Evolutionary conservation across 75 land plant species (phyloP).

Genomic region (Ceratopteris richardii): DNA sequence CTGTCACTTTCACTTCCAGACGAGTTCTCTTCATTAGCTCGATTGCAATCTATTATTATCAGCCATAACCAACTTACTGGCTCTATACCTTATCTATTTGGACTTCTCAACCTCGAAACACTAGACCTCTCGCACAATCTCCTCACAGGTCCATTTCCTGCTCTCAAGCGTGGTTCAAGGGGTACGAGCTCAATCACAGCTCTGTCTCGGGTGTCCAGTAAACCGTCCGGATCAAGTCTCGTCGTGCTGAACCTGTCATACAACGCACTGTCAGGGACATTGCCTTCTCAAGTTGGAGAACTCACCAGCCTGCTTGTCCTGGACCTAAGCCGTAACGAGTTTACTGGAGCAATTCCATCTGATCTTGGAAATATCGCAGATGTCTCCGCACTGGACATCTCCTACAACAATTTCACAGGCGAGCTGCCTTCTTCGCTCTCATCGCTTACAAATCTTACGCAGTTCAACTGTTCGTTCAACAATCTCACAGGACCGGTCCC

Average conservation of each 20-base stretch:
- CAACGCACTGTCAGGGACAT: slow-evolving; percentile 45
- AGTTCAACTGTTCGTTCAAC: slow-evolving; percentile 61
- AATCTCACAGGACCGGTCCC: slow-evolving; percentile 42
- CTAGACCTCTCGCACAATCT: slow-evolving; percentile 45
- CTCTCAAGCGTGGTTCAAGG: too few relatives aligned
- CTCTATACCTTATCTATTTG: slow-evolving; percentile 17
- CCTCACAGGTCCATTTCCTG: slow-evolving; percentile 37
- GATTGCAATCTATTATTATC: slow-evolving; percentile 44
- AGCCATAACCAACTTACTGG: slow-evolving; percentile 48
- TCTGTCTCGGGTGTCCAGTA: not conserved
- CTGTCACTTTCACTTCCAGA: slow-evolving; percentile 37
- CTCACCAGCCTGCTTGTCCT: not conserved
- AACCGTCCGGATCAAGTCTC: slow-evolving; percentile 2
- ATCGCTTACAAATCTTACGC: slow-evolving; percentile 24
- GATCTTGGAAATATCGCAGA: slow-evolving; percentile 30
- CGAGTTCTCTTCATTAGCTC: slow-evolving; percentile 22
- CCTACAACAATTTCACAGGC: slow-evolving; percentile 43
- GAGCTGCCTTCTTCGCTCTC: slow-evolving; percentile 40
- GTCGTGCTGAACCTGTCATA: slow-evolving; percentile 46
- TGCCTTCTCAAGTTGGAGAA: slow-evolving; percentile 51
- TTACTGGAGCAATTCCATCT: slow-evolving; percentile 51
- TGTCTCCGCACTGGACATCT: slow-evolving; percentile 44
- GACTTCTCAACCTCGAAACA: slow-evolving; percentile 31
- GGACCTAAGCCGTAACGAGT: slow-evolving; percentile 30
- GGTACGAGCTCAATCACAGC: too few relatives aligned